Base-by-base conservation (phyloP, 108 stramenopile species). In the Cyclotella kingstonii region DNA sequence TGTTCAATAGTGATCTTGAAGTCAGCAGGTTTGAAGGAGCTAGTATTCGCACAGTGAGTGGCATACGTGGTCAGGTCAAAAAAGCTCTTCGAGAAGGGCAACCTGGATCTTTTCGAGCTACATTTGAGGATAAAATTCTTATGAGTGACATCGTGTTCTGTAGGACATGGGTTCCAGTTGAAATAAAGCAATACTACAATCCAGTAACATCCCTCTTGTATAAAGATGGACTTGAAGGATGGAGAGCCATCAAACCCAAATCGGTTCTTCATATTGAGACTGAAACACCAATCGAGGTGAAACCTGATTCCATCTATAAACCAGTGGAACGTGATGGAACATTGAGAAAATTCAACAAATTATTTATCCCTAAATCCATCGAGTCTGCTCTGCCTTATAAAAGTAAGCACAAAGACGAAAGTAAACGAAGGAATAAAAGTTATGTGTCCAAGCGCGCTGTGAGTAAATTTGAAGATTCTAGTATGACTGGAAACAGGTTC, bases 111-210 rank as follows among this genome's bases (percentile, higher is more conserved):
- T 98, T 98, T 78, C 90, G 99, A 50, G 97, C 96, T 0, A 97
- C 96, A 0, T 99, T 99, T 59, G 99, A 99, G 80, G 99, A 99
- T 70, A 98, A 98, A 81, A 96, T 99, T 65, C 63, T 98, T 9
- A 62, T 91, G 70, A 90, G 90, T 39, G 99, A 99, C 58, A 95
- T 98, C 44, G 90, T 99, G 3, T 90, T 98, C 66, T 96, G 96
- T 67, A 84, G 97, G 14, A 89, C 95, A 0, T 99, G 99, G 99
- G 96, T 98, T 71, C 97, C 97, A 3, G 97, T 99, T 1, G 86
- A 91, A 48, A 77, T 87, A 40, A 86, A 87, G 68, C 66, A 86
- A 47, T 98, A 96, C 74, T 99, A 92, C 87, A 97, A 97, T 66
- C 97, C 97, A 18, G 95, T 99, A 7, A 90, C 91, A 10, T 85